A percentile compares a stretch with the other conserved stretches of the same genome.
phyloP scores from a whole-genome alignment of 129 eudicot species.

The Centaurea solstitialis region DNA sequence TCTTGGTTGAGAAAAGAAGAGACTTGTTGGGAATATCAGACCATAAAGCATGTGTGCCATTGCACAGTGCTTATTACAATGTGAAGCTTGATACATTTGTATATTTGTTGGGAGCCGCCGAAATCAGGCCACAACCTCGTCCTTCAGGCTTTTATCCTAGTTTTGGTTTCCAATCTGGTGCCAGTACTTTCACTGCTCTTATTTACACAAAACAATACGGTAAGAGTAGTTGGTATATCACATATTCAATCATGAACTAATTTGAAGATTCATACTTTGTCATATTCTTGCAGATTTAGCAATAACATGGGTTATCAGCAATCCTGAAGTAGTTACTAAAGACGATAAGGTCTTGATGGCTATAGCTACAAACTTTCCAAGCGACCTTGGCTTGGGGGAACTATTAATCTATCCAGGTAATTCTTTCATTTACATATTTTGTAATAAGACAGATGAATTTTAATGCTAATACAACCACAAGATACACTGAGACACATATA shows the following conservation, averaged over 20 bases:
- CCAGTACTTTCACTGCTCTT: not conserved
- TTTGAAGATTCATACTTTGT: not conserved
- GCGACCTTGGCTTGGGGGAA: not conserved
- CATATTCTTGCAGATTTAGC: constrained; percentile 19
- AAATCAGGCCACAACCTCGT: not conserved
- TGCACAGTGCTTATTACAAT: not conserved
- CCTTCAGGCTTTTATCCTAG: not conserved
- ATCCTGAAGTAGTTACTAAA: not conserved
- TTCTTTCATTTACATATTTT: no score
- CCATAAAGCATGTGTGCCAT: not conserved
- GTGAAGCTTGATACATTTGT: not conserved
- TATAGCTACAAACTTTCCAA: constrained; percentile 18
- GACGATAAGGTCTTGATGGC: not conserved
- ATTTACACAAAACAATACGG: constrained; percentile 16
- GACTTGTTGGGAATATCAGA: not conserved
- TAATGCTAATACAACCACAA: no score
- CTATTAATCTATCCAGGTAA: constrained; percentile 11
- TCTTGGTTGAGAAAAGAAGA: not conserved
- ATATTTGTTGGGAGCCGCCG: constrained; percentile 4
- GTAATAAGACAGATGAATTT: no score
- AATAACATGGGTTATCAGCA: not conserved
- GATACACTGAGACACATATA: not conserved
- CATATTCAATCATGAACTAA: not conserved
- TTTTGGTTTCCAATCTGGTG: not conserved
- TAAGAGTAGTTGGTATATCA: constrained; percentile 12